Evolutionary conservation across 2,329 filamentous ascomycete genomes (phyloP).

Genomic region (Leptographium flavum): DNA sequence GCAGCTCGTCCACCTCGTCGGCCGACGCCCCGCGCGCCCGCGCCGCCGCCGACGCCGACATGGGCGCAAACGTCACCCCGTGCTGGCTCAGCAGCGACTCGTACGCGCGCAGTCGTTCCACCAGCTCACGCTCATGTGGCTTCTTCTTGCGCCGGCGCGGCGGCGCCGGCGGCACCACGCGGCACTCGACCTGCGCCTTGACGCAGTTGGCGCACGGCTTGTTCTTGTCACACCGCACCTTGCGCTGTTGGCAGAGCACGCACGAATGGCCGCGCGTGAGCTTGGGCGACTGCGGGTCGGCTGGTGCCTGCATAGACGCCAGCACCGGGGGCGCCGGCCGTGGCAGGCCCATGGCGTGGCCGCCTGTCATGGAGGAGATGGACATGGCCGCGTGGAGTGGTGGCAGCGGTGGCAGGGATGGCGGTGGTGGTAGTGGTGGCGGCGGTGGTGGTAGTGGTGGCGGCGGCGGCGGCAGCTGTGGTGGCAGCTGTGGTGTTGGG

Average conservation of each 20-base stretch:
- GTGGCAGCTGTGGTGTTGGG: slow-evolving; percentile 3
- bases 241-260: slow-evolving; percentile 61
- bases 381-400: slow-evolving; percentile 11
- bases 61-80: slow-evolving; percentile 53
- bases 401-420: background rate
- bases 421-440: background rate
- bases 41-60: slow-evolving; percentile 24
- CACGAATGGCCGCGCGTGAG: slow-evolving; percentile 49
- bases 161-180: slow-evolving; percentile 40
- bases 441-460: background rate
- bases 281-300: slow-evolving; percentile 33
- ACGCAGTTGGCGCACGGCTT: slow-evolving; percentile 59
- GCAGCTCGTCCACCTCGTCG: slow-evolving; percentile 42
- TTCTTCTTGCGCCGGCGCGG: slow-evolving; percentile 45
- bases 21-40: slow-evolving; percentile 13
- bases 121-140: slow-evolving; percentile 54
- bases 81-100: slow-evolving; percentile 51
- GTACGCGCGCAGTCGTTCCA: slow-evolving; percentile 55
- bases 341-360: background rate
- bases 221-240: slow-evolving; percentile 60
- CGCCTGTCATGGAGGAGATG: background rate
- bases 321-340: slow-evolving; percentile 7
- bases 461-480: background rate
- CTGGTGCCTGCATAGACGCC: background rate
- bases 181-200: slow-evolving; percentile 47